Percentiles rank a stretch among this genome's conserved stretches.
phyloP scores from a whole-genome alignment of 192 early-diverging fungal genomes.

The Piromyces finnis region DNA sequence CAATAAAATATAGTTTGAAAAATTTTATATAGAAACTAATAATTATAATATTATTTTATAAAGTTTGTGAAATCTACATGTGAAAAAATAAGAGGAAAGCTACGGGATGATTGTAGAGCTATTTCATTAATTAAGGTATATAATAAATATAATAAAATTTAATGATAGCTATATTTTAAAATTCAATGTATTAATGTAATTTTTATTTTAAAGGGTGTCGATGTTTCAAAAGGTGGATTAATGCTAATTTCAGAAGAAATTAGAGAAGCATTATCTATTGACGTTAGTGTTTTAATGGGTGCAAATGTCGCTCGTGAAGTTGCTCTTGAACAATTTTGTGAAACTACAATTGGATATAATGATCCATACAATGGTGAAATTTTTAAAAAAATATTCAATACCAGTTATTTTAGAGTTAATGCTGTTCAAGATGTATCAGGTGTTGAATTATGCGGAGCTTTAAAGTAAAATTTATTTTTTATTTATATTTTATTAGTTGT shows the following conservation, averaged over 20 bases:
- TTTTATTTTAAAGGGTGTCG: conserved; percentile 49
- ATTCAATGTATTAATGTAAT: too few relatives aligned
- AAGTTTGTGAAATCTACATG: conserved; percentile 69
- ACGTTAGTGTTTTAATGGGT: conserved; percentile 70
- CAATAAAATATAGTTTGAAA: too few relatives aligned
- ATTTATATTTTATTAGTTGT: too few relatives aligned
- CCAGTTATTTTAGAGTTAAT: conserved; percentile 72
- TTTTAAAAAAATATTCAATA: conserved; percentile 70
- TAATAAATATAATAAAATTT: too few relatives aligned
- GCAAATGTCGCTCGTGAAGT: conserved; percentile 97
- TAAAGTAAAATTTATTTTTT: too few relatives aligned
- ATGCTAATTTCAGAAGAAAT: conserved; percentile 68
- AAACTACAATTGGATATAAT: conserved; percentile 72
- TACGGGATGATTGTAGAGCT: conserved; percentile 55
- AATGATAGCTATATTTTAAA: too few relatives aligned
- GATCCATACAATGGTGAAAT: conserved; percentile 48
- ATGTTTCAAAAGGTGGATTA: conserved; percentile 53
- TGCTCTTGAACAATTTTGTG: conserved; percentile 83
- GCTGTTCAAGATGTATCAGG: conserved; percentile 68
- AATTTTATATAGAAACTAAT: too few relatives aligned
- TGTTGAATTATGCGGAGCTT: conserved; percentile 90
- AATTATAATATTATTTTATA: not conserved
- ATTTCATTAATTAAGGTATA: conserved; percentile 78
- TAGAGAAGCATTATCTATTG: conserved; percentile 54
- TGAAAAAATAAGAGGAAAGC: conserved; percentile 57